phyloP scores from a whole-genome alignment of 2,329 filamentous ascomycete genomes.

The Alternaria viburni region DNA sequence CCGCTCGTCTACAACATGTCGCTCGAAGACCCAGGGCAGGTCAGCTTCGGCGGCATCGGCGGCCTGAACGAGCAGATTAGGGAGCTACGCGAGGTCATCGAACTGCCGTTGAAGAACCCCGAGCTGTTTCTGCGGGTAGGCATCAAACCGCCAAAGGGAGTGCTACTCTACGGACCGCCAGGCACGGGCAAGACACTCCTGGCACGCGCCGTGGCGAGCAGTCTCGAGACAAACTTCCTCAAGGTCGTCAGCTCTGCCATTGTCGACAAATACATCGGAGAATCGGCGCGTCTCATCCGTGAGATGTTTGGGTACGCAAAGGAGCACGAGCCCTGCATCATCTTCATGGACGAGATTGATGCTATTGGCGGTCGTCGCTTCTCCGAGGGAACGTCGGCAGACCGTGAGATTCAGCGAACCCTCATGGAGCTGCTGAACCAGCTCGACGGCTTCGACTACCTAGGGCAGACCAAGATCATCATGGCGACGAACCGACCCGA shows the following conservation, averaged over 20 bases:
- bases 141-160: slow-evolving; percentile 98
- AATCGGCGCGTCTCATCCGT: slow-evolving; percentile 93
- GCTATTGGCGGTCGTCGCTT: slow-evolving; percentile 97
- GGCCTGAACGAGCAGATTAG: slow-evolving; percentile 98
- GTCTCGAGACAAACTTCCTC: slow-evolving; percentile 96
- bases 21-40: slow-evolving; percentile 93
- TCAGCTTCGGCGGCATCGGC: slow-evolving; percentile 97
- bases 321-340: slow-evolving; percentile 99
- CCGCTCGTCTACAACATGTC: slow-evolving; percentile 99
- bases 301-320: slow-evolving; percentile 99
- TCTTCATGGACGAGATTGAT: slow-evolving; percentile 99
- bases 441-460: slow-evolving; percentile 97
- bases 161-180: slow-evolving; percentile 92
- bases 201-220: slow-evolving; percentile 92
- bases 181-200: slow-evolving; percentile 96
- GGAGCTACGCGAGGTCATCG: slow-evolving; percentile 96
- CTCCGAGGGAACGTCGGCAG: slow-evolving; percentile 95
- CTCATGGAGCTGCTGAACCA: slow-evolving; percentile 99
- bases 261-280: slow-evolving; percentile 99
- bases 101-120: slow-evolving; percentile 96
- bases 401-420: slow-evolving; percentile 97
- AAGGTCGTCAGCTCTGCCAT: slow-evolving; percentile 99
- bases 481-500: slow-evolving; percentile 99
- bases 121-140: slow-evolving; percentile 96
- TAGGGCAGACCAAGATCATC: slow-evolving; percentile 99